Evolutionary conservation across 768 basidiomycete genomes (phyloP).

Genomic region (Boletus patriciae): DNA sequence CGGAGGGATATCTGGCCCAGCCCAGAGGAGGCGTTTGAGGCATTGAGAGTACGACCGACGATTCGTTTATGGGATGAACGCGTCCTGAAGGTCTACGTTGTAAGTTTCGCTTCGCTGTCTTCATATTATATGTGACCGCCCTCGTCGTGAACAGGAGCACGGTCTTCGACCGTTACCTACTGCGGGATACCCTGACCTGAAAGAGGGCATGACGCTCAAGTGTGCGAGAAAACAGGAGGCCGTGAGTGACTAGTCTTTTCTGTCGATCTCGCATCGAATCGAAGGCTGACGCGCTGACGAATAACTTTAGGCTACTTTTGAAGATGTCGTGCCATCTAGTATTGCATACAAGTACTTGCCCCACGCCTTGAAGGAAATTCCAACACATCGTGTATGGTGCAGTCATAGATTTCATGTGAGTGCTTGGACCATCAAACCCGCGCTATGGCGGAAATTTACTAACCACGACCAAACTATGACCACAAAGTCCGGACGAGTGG

Average conservation of each 20-base stretch:
- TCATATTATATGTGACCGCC: background rate
- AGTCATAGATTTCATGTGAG: background rate
- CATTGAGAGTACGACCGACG: background rate
- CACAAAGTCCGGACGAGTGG: background rate
- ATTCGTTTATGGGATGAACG: slow-evolving; percentile 11
- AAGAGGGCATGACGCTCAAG: slow-evolving; percentile 7
- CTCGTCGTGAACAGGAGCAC: background rate
- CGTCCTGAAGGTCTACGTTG: background rate
- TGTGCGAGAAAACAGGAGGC: slow-evolving; percentile 7
- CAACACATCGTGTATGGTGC: slow-evolving; percentile 1
- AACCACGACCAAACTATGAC: background rate
- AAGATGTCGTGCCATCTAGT: no score
- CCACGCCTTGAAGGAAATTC: background rate
- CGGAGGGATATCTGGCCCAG: slow-evolving; percentile 4
- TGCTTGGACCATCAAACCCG: no score
- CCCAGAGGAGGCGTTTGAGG: background rate
- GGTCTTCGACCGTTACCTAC: slow-evolving; percentile 8
- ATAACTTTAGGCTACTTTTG: no score
- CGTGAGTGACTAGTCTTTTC: background rate
- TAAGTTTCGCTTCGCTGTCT: background rate
- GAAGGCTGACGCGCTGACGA: no score
- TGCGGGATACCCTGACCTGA: background rate
- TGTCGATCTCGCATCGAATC: no score
- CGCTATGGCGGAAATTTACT: background rate
- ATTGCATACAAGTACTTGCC: background rate